A percentile compares a stretch with the other conserved stretches of the same genome.
Evolutionary conservation across 108 stramenopile species (phyloP).

Genomic region (Nitzschia palea): DNA sequence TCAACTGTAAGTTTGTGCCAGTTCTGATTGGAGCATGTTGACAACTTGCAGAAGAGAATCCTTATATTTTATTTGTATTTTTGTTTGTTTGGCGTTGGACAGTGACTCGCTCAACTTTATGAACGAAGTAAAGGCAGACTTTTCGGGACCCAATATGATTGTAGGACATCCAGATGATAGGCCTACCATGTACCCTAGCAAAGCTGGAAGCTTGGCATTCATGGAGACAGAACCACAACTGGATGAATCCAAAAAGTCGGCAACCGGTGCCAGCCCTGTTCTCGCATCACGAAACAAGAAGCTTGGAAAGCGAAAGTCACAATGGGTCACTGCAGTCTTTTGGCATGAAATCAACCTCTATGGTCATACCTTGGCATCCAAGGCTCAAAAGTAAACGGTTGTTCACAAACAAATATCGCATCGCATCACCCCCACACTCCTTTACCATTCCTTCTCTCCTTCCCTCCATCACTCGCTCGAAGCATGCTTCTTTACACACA

Average conservation of each 20-base stretch:
- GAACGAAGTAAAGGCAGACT: not conserved
- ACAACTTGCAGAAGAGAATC: not conserved
- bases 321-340: not conserved
- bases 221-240: too few species aligned
- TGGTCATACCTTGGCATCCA: not conserved
- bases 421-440: too few species aligned
- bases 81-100: not conserved
- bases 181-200: not conserved
- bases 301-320: not conserved
- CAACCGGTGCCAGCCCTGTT: too few species aligned
- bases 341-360: not conserved
- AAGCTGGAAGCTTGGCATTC: not conserved
- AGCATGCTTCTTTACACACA: too few species aligned
- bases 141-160: conserved; percentile 1
- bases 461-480: too few species aligned
- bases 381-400: not conserved
- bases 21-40: too few species aligned
- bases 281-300: not conserved
- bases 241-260: too few species aligned
- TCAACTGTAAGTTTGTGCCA: not conserved
- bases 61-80: not conserved
- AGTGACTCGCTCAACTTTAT: not conserved
- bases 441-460: too few species aligned
- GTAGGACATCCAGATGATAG: not conserved
- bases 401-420: too few species aligned